These are phyloP conservation scores for Yarrowia keelungensis DNA, from an alignment of 805 yeast species.

Conservation along the genomic window DNA sequence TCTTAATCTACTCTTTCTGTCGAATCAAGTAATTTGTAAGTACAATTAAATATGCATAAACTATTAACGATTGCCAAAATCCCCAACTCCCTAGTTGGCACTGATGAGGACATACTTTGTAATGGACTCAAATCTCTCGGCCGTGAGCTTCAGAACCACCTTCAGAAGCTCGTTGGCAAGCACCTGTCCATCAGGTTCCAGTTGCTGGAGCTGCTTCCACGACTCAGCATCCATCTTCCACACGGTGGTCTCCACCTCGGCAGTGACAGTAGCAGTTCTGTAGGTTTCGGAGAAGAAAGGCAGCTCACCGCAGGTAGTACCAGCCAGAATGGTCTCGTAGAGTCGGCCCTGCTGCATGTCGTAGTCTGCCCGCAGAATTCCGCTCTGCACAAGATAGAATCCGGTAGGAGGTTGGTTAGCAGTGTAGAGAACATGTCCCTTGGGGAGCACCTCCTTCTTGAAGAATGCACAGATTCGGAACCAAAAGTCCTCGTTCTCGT, in stretches of 20 bases:
- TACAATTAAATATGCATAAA: conserved; percentile 20
- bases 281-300: conserved; percentile 51
- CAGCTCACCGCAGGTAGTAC: conserved; percentile 77
- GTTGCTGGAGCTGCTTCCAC: conserved; percentile 55
- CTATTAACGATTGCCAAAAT: background rate
- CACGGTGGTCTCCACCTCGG: conserved; percentile 67
- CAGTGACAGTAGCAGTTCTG: conserved; percentile 58
- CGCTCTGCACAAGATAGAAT: conserved; percentile 66
- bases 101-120: conserved; percentile 78
- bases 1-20: too few relatives aligned
- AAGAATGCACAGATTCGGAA: conserved; percentile 63
- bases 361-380: conserved; percentile 61
- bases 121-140: conserved; percentile 75
- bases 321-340: conserved; percentile 65
- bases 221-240: conserved; percentile 68
- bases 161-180: conserved; percentile 69
- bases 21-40: too few relatives aligned
- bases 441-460: conserved; percentile 56
- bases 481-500: conserved; percentile 66
- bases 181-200: conserved; percentile 55
- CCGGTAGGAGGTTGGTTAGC: conserved; percentile 57
- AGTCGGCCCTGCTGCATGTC: conserved; percentile 57
- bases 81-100: conserved; percentile 14
- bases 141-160: conserved; percentile 66
- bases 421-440: conserved; percentile 56